Evolutionary conservation across 345 rosid species (phyloP), one percentile per base, ranked within the genome.

Genomic region (Carallia brachiata): DNA sequence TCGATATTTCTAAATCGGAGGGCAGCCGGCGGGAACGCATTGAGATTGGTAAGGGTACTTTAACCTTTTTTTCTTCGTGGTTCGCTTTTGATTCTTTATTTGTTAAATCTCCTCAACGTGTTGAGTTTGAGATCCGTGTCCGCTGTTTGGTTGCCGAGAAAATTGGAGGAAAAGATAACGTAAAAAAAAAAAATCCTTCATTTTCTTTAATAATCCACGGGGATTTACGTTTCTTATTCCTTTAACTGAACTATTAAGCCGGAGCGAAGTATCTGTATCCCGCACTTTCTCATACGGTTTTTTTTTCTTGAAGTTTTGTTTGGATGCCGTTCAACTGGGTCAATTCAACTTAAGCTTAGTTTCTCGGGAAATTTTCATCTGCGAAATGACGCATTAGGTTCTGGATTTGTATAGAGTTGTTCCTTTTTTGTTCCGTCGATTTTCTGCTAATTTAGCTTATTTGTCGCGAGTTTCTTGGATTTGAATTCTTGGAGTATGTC

Each of bases 41-140:
- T 70, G 52, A 80, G 81, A 83, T 83, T 81, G 82, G 86, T 76
- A 73, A 69, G 73, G 48, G 44, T 61, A 40, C 63, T 57, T 5
- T 0, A 16, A 48, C 6, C 74, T 2, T 56, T 71, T 61, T 47
- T 28, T n/a, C 6, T 39, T 44, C 18, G 23, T 18, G 27, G 18
- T 44, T 40, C 4, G 23, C 23, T 30, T 31, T 40, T 15, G 18
- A 61, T 30, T 61, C 30, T 37, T 36, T 6, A 54, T 31, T 6
- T 23, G 17, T 44, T 44, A 44, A 23, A 13, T 44, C 16, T 13
- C 50, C 0, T 12, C 50, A 2, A 44, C 16, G 50, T 4, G 12
- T 12, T 10, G 13, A 44, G 5, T 44, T 3, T 12, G 50, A 44
- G 16, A 44, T 44, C 50, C 17, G 10, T 12, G 50, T 44, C 16